Base-by-base conservation (phyloP, 2,329 filamentous ascomycete genomes). In the Pestalotiopsis sp. region DNA sequence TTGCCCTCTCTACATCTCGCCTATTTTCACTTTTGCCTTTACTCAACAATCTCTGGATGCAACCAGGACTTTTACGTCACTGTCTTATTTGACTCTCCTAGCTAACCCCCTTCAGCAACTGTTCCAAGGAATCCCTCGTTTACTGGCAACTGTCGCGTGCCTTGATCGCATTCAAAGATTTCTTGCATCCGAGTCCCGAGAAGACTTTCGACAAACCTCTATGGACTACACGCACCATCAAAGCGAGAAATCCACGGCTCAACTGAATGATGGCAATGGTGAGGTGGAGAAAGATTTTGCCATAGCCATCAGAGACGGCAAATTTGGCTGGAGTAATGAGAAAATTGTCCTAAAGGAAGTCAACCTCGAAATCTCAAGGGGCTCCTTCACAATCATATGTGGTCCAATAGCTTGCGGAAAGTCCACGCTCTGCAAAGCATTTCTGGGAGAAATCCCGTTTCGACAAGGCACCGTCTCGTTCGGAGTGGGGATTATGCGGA, bases 341-440 rank as follows among this genome's bases (percentile, higher is more conserved):
- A 76, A 70, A 13, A 68, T 70, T 17, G 67, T 74, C 12, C 73
- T 85, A 3, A 70, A 58, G 0, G 65, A 78, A 7, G 72, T 85
- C 25, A 71, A 78, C n/a, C 73, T 85, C 3, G 72, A 69, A 0
- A 68, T 85, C 2, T 70, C 72, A 2, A 66, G 69, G 0, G 75
- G 72, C 3, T 72, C 78, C 4, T 75, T 85, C 9, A 82, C 62
- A 38, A 76, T 85, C 4, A 71, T 85, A 0, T 74, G 83, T 11
- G 83, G 83, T 0, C 82, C 83, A 1, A 75, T 85, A 4, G 84
- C 80, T 0, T 81, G 80, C 1, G 84, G 84, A 0, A 86, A 86
- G 70, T 83, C 80, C 0, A 82, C 83, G 0, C 70, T 85, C 0
- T 79, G 83, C 70, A 82, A 81, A 65, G 78, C 78, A 0, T 72